Evolutionary conservation across 495 filamentous ascomycete species (phyloP).

Genomic region (Evernia prunastri): DNA sequence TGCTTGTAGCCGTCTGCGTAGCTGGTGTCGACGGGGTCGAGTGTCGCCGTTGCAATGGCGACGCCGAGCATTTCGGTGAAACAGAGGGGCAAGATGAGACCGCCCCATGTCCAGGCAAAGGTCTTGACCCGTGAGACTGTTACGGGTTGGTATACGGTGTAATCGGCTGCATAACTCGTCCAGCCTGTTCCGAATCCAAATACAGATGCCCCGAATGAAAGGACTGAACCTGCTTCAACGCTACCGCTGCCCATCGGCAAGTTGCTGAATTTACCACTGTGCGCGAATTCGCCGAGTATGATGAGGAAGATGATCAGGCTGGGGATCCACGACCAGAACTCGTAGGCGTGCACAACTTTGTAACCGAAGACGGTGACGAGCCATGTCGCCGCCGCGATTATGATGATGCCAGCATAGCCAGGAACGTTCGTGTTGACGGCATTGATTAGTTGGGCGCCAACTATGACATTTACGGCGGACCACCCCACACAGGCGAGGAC

Average conservation of each 20-base stretch:
- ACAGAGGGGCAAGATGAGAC: slow-evolving; percentile 63
- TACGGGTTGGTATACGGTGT: slow-evolving; percentile 74
- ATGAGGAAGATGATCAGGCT: slow-evolving; percentile 73
- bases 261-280: slow-evolving; percentile 65
- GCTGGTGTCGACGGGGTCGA: slow-evolving; percentile 42
- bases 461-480: slow-evolving; percentile 70
- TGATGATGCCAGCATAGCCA: slow-evolving; percentile 68
- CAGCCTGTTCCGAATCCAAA: slow-evolving; percentile 78
- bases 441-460: slow-evolving; percentile 75
- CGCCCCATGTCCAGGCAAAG: slow-evolving; percentile 64
- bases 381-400: slow-evolving; percentile 66
- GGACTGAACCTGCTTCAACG: slow-evolving; percentile 55
- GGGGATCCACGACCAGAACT: slow-evolving; percentile 74
- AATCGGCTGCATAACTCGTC: slow-evolving; percentile 75
- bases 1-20: slow-evolving; percentile 55
- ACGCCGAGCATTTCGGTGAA: slow-evolving; percentile 78
- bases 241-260: slow-evolving; percentile 57
- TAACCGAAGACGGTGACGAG: slow-evolving; percentile 71
- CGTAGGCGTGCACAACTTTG: slow-evolving; percentile 73
- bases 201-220: slow-evolving; percentile 68
- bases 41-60: slow-evolving; percentile 60
- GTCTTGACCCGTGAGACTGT: slow-evolving; percentile 51
- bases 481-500: slow-evolving; percentile 71
- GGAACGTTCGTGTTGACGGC: slow-evolving; percentile 66
- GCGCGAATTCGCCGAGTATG: slow-evolving; percentile 64